phyloP scores from a whole-genome alignment of 208 protist species.

The Crithidia sp. region DNA sequence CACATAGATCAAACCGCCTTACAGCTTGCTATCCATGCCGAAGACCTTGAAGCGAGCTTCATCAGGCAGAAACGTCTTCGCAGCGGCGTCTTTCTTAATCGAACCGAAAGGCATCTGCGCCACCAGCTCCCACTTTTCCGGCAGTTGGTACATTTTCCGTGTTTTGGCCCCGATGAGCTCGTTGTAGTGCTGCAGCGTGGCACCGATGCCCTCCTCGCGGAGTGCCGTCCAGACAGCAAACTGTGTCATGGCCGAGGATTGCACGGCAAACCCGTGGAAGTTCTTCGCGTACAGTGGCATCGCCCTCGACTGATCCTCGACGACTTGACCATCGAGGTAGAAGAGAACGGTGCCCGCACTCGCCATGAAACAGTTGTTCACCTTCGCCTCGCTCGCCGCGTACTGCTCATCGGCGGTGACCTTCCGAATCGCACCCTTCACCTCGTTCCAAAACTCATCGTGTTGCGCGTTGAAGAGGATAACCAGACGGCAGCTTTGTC shows the following conservation, averaged over 20 bases:
- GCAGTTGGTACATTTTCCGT: constrained; percentile 22
- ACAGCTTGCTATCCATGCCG: constrained; percentile 4
- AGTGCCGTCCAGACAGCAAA: constrained; percentile 54
- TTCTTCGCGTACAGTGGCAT: constrained; percentile 38
- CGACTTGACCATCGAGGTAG: constrained; percentile 28
- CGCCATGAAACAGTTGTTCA: constrained; percentile 38
- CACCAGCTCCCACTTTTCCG: constrained; percentile 37
- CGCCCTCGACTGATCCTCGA: constrained; percentile 25
- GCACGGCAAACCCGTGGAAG: constrained; percentile 36
- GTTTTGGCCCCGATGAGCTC: constrained; percentile 33
- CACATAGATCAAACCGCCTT: neutral
- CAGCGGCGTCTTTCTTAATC: constrained; percentile 24
- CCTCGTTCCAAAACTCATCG: neutral
- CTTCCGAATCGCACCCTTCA: constrained; percentile 6
- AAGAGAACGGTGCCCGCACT: constrained; percentile 50
- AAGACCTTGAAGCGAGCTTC: constrained; percentile 39
- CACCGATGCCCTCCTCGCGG: constrained; percentile 29
- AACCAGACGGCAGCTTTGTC: neutral
- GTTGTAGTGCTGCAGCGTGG: constrained; percentile 54
- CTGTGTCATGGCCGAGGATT: constrained; percentile 45
- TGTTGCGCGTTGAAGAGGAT: neutral
- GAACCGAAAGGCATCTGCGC: constrained; percentile 50
- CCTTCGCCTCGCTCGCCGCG: constrained; percentile 33
- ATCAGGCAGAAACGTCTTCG: constrained; percentile 34
- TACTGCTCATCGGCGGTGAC: constrained; percentile 20